phyloP scores from a whole-genome alignment of 75 land plant genomes.

The Larix kaempferi region DNA sequence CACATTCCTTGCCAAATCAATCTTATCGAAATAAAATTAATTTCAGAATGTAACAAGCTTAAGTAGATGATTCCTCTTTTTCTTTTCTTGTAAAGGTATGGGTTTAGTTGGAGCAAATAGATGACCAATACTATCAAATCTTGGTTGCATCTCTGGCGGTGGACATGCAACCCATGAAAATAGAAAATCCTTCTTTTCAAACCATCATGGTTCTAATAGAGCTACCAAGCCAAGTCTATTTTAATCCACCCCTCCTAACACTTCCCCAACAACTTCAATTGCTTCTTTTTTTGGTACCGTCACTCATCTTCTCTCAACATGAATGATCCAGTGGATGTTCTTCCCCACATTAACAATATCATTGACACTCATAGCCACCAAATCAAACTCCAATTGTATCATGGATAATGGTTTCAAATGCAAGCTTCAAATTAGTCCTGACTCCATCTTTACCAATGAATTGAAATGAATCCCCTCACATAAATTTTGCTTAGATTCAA shows the following conservation, averaged over 20 bases:
- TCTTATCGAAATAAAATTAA: neutral
- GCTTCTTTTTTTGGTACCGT: too few relatives aligned
- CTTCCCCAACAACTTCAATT: too few relatives aligned
- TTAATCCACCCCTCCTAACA: too few relatives aligned
- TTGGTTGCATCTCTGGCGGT: conserved; percentile 63
- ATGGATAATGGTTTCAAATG: conserved; percentile 87
- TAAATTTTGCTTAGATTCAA: too few relatives aligned
- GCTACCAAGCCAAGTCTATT: too few relatives aligned
- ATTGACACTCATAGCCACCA: conserved; percentile 98
- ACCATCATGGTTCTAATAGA: conserved; percentile 90
- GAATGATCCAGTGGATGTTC: too few relatives aligned
- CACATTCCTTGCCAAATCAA: neutral
- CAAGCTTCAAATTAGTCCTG: conserved; percentile 96
- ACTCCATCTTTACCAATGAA: conserved; percentile 99
- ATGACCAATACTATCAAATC: too few relatives aligned
- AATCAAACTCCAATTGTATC: conserved; percentile 93
- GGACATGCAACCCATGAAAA: conserved; percentile 84
- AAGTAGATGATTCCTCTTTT: neutral
- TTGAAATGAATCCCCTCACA: conserved; percentile 91
- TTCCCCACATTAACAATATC: conserved; percentile 97
- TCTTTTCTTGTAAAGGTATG: too few relatives aligned
- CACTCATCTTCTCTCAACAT: too few relatives aligned
- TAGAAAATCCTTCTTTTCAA: conserved; percentile 82
- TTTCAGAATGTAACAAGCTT: neutral
- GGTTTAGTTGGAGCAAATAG: too few relatives aligned